Percentiles rank a stretch among this genome's conserved stretches.
Conservation (phyloP, 306 rosid genomes). For the Rosa lucieae region DNA sequence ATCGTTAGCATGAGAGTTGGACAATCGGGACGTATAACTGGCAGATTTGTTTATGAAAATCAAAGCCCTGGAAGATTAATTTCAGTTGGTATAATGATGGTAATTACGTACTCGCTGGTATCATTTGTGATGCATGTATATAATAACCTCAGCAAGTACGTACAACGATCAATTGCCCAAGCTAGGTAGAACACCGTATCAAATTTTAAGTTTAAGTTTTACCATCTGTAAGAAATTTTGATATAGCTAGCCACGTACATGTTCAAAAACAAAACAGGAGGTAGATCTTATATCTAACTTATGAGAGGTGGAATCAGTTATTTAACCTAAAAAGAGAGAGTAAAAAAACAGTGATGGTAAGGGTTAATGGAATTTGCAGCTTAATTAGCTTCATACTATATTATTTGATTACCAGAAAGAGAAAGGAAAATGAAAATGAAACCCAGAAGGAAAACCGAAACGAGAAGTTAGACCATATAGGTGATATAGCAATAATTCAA, state of each 20-base stretch:
- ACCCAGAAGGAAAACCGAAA: not conserved
- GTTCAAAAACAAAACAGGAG: not conserved
- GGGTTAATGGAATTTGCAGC: not conserved
- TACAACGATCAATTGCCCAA: not conserved
- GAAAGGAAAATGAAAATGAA: not conserved
- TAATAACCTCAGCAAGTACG: not conserved
- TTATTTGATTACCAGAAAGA: not conserved
- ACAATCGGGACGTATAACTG: not conserved
- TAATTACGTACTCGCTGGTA: not conserved
- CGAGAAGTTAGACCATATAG: not conserved
- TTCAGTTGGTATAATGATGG: no score
- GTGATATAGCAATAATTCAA: not conserved
- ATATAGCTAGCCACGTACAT: not conserved
- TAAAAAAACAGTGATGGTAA: not conserved
- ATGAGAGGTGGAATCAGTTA: not conserved
- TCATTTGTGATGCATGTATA: not conserved
- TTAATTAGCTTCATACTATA: not conserved
- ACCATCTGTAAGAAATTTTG: not conserved
- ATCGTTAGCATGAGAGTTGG: not conserved
- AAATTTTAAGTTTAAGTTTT: not conserved
- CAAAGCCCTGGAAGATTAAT: not conserved
- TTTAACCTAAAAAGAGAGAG: not conserved
- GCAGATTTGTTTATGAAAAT: not conserved
- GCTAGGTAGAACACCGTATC: not conserved
- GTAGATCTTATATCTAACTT: not conserved